phyloP scores from a whole-genome alignment of 2,329 filamentous ascomycete species.

The Nigrospora osmanthi region DNA sequence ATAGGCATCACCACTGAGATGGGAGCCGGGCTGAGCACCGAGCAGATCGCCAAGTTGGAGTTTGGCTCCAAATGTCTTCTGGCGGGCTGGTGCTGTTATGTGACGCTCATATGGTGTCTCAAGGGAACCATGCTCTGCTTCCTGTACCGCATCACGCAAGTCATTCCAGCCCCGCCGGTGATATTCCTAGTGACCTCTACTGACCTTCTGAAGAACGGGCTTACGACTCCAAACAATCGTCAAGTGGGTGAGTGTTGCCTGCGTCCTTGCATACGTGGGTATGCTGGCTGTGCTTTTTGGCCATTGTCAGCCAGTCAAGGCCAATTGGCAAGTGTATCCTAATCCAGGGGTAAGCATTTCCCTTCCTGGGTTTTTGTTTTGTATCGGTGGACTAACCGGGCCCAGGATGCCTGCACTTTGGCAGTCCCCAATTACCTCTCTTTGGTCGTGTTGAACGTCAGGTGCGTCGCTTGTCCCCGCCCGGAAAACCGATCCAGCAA shows the following conservation, averaged over 20 bases:
- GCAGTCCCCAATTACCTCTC: conserved; percentile 1
- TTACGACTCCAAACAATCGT: background rate
- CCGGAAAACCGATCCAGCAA: too few species aligned
- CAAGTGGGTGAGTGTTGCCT: background rate
- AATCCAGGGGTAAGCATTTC: background rate
- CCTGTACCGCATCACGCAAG: conserved; percentile 33
- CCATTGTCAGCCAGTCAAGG: background rate
- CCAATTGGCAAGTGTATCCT: background rate
- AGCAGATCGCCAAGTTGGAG: conserved; percentile 18
- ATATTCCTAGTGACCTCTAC: background rate
- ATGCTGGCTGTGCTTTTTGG: conserved; percentile 1
- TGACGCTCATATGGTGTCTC: conserved; percentile 32
- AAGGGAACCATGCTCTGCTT: conserved; percentile 35
- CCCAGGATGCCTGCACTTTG: background rate
- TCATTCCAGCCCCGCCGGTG: background rate
- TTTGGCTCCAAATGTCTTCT: conserved; percentile 18
- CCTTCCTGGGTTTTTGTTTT: background rate
- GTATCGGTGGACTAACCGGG: too few species aligned
- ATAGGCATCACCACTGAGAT: conserved; percentile 25
- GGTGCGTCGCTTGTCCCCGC: background rate
- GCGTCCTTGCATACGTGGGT: background rate
- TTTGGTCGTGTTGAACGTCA: background rate
- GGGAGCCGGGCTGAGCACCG: conserved; percentile 18
- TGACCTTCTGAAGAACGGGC: background rate
- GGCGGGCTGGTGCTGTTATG: conserved; percentile 31